Evolutionary conservation across 345 rosid genomes (phyloP), one percentile per base, ranked within the genome.

Genomic region (Melastoma malabathricum): DNA sequence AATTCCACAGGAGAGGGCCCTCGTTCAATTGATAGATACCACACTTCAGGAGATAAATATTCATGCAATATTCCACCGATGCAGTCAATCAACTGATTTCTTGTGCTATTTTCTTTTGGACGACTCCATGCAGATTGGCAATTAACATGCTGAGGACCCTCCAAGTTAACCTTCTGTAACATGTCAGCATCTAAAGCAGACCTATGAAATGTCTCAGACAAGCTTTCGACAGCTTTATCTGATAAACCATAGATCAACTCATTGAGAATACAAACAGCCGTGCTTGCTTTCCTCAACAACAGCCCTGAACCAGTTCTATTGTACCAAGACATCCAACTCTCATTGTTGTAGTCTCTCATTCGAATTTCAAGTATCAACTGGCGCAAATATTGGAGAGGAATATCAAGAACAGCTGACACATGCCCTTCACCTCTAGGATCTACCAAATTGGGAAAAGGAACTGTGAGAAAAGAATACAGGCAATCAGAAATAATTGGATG

Each of bases 201-300:
- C 59, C 78, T 83, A 19, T 55, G 64, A 76, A 86, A 86, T 69
- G 71, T 62, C 65, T 59, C 69, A 51, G 66, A 56, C 62, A 86
- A 66, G 57, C 47, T 63, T 63, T 78, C 64, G 13, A 67, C 68
- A 17, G 89, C 79, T 60, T 71, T 74, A 55, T 77, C 77, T 3
- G 98, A 84, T 68, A 84, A 55, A 55, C 98, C 98, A 66, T 72
- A 86, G 34, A 86, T 70, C 77, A 90, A 75, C 74, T 90, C 98
- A 72, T 90, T 90, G 55, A 86, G 65, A 64, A 90, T 75, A 68
- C 95, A 86, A 10, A 70, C 73, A 16, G 96, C 86, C 23, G 89
- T 84, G 59, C 83, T 68, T 19, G 96, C 95, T 64, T 79, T 89
- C 29, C 83, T 89, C 59, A 90, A 60, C 64, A 82, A 68, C 63